phyloP scores from a whole-genome alignment of 345 rosid genomes.

The Eucalyptus victrix region DNA sequence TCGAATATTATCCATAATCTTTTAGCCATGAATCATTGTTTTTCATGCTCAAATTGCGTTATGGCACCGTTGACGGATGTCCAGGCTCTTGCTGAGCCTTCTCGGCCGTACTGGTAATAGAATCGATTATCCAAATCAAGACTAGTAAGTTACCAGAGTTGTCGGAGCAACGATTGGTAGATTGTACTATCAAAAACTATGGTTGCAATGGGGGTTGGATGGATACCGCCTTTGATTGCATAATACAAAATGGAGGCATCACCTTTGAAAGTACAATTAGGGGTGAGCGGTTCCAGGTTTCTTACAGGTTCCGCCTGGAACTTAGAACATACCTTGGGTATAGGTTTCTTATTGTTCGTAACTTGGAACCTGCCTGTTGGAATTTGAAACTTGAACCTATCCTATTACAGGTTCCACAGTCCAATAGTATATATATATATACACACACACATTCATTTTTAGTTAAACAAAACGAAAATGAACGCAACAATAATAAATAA shows the following conservation, averaged over 20 bases:
- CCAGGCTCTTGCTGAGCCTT: slow-evolving; percentile 57
- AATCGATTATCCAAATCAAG: slow-evolving; percentile 27
- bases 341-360: rapidly evolving
- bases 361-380: rapidly evolving
- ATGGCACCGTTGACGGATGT: not conserved
- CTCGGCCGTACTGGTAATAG: slow-evolving; percentile 36
- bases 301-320: no score
- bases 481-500: no score
- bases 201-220: slow-evolving; percentile 35
- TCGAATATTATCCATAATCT: not conserved
- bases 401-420: no score
- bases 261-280: slow-evolving; percentile 5
- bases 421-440: no score
- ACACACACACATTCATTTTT: no score
- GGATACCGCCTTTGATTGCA: slow-evolving; percentile 26
- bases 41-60: not conserved
- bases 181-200: slow-evolving; percentile 12
- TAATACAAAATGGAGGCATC: slow-evolving; percentile 20
- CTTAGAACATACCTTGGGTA: no score
- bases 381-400: no score
- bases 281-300: rapidly evolving
- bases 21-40: not conserved
- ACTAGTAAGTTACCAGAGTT: slow-evolving; percentile 25
- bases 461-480: no score
- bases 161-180: slow-evolving; percentile 48